Evolutionary conservation across 2,329 filamentous ascomycete species (phyloP), one percentile per base, ranked within the genome.

Genomic region (Graphilbum ipis-grandicollis): DNA sequence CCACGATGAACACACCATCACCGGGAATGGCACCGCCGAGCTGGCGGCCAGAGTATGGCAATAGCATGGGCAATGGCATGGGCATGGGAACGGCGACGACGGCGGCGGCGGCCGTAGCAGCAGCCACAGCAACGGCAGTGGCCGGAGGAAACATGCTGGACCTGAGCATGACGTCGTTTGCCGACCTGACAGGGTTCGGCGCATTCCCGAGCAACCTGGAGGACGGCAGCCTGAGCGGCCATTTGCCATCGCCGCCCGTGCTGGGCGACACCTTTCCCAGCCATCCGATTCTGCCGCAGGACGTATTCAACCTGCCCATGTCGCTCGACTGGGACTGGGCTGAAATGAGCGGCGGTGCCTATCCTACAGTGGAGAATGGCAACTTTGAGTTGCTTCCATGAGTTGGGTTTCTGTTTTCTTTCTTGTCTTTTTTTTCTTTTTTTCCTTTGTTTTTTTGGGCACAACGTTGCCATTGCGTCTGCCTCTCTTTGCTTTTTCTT

Each of bases 281-380:
- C 49, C 81, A 92, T 46, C 86, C 86, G 0, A 79, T 93, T 49
- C 73, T 96, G 18, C 88, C 90, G 5, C 84, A 88, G 48, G 90
- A 96, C 56, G 58, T 96, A 19, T 98, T 90, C 75, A 80, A 88
- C 54, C 77, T 96, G 71, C 86, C 88, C 2, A 93, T 93, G 77
- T 92, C 83, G 3, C 67, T 96, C 18, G 88, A 96, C 52, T 94
- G 86, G 85, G 84, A 71, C 50, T 77, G 71, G 69, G 71, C 71
- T 2, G 72, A 76, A 53, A 74, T 77, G 63, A 75, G 68, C 23
- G 71, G 71, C n/a, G 72, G 71, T 9, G 62, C 65, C 3, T 76
- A 76, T 46, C 71, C 72, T 10, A 66, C 66, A 19, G 72, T 76
- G 30, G 72, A 77, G 49, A 77, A 76, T 43, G 71, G 71, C 6